Evolutionary conservation across 768 basidiomycete genomes (phyloP).

Genomic region (Lentinula detonsa): DNA sequence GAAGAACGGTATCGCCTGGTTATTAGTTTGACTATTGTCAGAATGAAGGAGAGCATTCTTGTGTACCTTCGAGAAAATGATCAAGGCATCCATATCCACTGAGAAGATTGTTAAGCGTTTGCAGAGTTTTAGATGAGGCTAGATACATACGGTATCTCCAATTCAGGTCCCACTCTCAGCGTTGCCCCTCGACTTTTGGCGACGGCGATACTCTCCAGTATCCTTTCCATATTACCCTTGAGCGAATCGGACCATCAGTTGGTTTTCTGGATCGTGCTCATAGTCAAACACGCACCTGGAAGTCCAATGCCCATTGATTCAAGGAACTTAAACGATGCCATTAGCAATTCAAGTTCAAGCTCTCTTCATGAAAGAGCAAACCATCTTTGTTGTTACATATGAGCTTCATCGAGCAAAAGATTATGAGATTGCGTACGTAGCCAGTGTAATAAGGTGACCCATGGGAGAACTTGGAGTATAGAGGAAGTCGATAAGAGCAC

Average conservation of each 20-base stretch:
- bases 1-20: constrained; percentile 89
- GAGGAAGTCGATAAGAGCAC: not conserved
- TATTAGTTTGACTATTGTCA: constrained; percentile 1
- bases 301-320: constrained; percentile 97
- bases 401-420: constrained; percentile 10
- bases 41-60: not conserved
- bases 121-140: not conserved
- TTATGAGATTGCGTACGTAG: constrained; percentile 54
- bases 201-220: constrained; percentile 78
- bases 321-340: constrained; percentile 57
- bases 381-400: constrained; percentile 24
- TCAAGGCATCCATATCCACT: constrained; percentile 98
- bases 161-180: constrained; percentile 90
- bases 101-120: not conserved
- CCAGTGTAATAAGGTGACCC: constrained; percentile 85
- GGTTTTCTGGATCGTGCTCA: not conserved
- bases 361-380: constrained; percentile 10
- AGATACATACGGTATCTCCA: constrained; percentile 81
- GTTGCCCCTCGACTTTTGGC: constrained; percentile 88
- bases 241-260: not conserved
- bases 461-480: constrained; percentile 25
- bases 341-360: not conserved
- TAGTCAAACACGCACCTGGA: constrained; percentile 50
- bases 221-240: constrained; percentile 91
- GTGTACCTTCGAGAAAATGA: constrained; percentile 89